These are phyloP conservation scores for Parathielavia appendiculata DNA, from an alignment of 495 filamentous ascomycete genomes.

Conservation along the genomic window DNA sequence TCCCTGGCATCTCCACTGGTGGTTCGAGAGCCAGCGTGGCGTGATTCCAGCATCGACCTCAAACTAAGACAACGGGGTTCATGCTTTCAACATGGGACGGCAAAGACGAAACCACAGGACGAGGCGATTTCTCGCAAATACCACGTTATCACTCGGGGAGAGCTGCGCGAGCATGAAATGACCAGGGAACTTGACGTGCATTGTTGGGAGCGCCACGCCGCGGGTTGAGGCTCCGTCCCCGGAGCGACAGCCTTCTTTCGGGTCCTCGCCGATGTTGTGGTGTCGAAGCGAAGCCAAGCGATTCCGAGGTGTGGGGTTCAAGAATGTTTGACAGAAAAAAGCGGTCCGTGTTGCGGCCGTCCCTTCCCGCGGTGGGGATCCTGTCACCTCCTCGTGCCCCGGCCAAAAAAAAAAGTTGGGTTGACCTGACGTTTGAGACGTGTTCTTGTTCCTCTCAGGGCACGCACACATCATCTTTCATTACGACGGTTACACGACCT, in stretches of 20 bases:
- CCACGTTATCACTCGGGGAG: too few relatives aligned
- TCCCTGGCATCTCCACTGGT: background rate
- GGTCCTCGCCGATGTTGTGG: background rate
- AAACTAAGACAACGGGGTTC: too few relatives aligned
- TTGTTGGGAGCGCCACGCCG: background rate
- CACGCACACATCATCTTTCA: too few relatives aligned
- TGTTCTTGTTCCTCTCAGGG: too few relatives aligned
- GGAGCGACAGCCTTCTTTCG: conserved; percentile 7
- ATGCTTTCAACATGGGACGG: too few relatives aligned
- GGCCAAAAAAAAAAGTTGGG: too few relatives aligned
- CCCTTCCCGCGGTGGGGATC: conserved; percentile 5
- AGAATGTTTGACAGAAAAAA: background rate
- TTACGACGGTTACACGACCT: too few relatives aligned
- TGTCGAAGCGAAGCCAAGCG: background rate
- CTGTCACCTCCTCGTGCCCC: background rate
- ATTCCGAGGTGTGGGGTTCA: background rate
- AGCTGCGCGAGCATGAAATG: background rate
- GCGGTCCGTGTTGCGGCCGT: background rate
- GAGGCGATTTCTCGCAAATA: background rate
- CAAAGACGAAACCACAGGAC: background rate
- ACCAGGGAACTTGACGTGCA: background rate
- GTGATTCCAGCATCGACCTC: too few relatives aligned
- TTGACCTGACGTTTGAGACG: too few relatives aligned
- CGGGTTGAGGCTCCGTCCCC: background rate
- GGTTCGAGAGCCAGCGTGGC: background rate